Evolutionary conservation across 371 early-diverging fungal species (phyloP).

Genomic region (Dichotomocladium elegans): DNA sequence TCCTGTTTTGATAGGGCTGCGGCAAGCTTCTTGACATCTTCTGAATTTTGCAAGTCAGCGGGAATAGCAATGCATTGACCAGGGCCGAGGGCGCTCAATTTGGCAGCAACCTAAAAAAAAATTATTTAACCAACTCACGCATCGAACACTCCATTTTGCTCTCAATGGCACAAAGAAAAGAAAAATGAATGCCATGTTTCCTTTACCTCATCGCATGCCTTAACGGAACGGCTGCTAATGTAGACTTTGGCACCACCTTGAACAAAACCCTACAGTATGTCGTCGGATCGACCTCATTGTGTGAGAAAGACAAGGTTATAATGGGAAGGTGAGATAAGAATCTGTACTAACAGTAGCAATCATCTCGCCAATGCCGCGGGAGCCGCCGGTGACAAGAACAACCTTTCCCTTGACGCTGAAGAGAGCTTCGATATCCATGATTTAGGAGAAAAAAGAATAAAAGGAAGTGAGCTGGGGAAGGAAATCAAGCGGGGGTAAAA

Average conservation of each 20-base stretch:
- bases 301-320: no score
- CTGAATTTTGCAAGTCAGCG: constrained; percentile 71
- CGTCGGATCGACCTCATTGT: no score
- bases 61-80: constrained; percentile 72
- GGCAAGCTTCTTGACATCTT: constrained; percentile 61
- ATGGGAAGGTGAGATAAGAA: no score
- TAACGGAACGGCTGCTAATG: constrained; percentile 64
- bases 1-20: constrained; percentile 57
- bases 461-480: background rate
- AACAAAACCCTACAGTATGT: constrained; percentile 62
- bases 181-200: background rate
- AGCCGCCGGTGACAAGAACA: constrained; percentile 92
- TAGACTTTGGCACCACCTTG: constrained; percentile 76
- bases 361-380: constrained; percentile 75
- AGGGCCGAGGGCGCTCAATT: constrained; percentile 60
- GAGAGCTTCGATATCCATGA: constrained; percentile 58
- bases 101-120: constrained; percentile 38
- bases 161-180: no score
- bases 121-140: background rate
- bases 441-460: background rate
- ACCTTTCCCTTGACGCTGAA: constrained; percentile 85
- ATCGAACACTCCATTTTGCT: no score
- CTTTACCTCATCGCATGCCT: constrained; percentile 56
- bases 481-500: background rate
- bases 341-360: constrained; percentile 57